Evolutionary conservation across 2,329 filamentous ascomycete genomes (phyloP).

Genomic region (Arthrobotrys musiformis): DNA sequence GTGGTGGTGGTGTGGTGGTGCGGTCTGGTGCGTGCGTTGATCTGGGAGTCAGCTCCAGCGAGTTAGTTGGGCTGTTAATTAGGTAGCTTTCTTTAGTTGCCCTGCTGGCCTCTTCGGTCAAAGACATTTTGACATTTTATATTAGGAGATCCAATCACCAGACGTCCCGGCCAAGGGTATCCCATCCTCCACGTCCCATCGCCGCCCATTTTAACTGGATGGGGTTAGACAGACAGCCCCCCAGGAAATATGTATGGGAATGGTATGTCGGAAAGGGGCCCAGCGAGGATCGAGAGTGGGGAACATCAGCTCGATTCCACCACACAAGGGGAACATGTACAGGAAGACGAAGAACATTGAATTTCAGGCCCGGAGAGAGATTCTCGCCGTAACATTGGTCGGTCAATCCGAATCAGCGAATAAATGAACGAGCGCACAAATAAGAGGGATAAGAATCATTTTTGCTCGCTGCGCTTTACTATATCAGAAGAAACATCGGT

Average conservation of each 20-base stretch:
- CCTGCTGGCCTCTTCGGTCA: constrained; percentile 51
- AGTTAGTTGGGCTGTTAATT: no score
- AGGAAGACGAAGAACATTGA: neutral
- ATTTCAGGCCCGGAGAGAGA: no score
- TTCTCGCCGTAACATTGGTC: no score
- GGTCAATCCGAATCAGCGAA: no score
- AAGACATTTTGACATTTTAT: constrained; percentile 11
- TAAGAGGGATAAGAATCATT: constrained; percentile 1
- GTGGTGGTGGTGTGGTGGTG: constrained; percentile 24
- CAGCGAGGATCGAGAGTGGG: neutral
- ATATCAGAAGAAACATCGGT: constrained; percentile 8
- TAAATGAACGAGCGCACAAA: no score
- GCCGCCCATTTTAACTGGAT: constrained; percentile 30
- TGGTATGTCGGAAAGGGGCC: neutral
- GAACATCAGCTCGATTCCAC: neutral
- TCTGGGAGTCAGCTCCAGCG: constrained; percentile 24
- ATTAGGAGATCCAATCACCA: constrained; percentile 38
- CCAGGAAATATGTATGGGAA: neutral
- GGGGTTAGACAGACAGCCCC: constrained; percentile 11
- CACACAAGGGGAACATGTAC: neutral
- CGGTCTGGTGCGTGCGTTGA: constrained; percentile 36
- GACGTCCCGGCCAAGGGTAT: constrained; percentile 10
- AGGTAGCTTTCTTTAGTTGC: constrained; percentile 7
- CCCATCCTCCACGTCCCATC: constrained; percentile 22
- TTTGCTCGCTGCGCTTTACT: constrained; percentile 20